phyloP scores from a whole-genome alignment of 2,329 filamentous ascomycete species.

The Sarocladiaceae sp. region DNA sequence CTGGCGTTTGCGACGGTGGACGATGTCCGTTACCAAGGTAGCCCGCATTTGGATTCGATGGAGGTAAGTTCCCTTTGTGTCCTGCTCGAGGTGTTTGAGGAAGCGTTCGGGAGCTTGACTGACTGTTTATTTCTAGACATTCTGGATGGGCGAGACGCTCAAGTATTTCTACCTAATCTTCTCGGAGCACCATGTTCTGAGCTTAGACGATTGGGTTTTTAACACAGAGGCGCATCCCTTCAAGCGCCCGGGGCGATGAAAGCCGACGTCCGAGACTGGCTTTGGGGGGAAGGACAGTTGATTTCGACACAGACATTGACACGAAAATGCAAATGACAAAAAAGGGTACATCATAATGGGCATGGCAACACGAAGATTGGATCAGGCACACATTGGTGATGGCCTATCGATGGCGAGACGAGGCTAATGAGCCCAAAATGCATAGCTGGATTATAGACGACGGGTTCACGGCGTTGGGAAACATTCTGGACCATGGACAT shows the following conservation, averaged over 20 bases:
- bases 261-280: too few relatives aligned
- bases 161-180: constrained; percentile 76
- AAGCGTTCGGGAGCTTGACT: neutral
- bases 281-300: too few relatives aligned
- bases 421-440: too few relatives aligned
- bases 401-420: too few relatives aligned
- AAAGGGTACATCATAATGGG: too few relatives aligned
- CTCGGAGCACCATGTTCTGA: constrained; percentile 54
- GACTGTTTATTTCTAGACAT: constrained; percentile 35
- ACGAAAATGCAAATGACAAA: too few relatives aligned
- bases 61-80: constrained; percentile 35
- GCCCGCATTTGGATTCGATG: constrained; percentile 51
- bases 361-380: too few relatives aligned
- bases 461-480: neutral
- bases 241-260: constrained; percentile 21
- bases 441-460: too few relatives aligned
- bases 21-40: constrained; percentile 26
- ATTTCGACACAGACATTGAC: too few relatives aligned
- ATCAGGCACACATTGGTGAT: too few relatives aligned
- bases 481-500: neutral
- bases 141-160: constrained; percentile 70
- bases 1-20: constrained; percentile 36
- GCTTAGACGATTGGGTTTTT: constrained; percentile 64
- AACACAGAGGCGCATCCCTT: constrained; percentile 53
- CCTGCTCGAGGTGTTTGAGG: neutral